Percentiles rank a stretch among this genome's conserved stretches.
Evolutionary conservation across 306 rosid genomes (phyloP).

Genomic region (Luffa aegyptiaca): DNA sequence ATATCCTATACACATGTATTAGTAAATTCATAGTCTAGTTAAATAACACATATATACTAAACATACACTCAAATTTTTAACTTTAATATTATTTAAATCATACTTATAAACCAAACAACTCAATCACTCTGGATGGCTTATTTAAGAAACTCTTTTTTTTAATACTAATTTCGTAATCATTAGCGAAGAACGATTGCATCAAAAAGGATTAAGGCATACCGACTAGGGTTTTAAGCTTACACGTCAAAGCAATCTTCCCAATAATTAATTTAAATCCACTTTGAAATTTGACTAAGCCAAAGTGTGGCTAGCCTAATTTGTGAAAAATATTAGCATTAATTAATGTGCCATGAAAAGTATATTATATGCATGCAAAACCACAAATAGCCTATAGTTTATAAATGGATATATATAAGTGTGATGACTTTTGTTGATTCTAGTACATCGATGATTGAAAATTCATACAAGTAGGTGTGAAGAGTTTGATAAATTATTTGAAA

Average conservation of each 20-base stretch:
- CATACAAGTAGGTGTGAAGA: not conserved
- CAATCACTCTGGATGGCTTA: too few relatives aligned
- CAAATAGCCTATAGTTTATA: not conserved
- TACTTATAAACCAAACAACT: too few relatives aligned
- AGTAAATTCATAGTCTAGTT: too few relatives aligned
- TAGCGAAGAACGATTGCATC: too few relatives aligned
- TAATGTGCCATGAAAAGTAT: not conserved
- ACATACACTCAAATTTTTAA: too few relatives aligned
- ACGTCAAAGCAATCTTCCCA: not conserved
- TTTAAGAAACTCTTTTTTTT: too few relatives aligned
- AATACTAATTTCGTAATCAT: too few relatives aligned
- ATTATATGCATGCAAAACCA: not conserved
- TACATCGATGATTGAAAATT: not conserved
- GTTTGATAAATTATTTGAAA: not conserved
- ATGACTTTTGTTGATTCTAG: not conserved
- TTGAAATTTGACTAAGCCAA: not conserved
- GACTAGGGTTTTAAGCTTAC: not conserved
- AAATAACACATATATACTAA: too few relatives aligned
- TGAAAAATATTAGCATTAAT: too few relatives aligned
- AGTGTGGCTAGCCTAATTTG: not conserved
- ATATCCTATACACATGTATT: too few relatives aligned
- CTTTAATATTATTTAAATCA: too few relatives aligned
- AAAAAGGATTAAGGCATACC: too few relatives aligned
- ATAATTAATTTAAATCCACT: not conserved
- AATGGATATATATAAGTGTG: not conserved